phyloP scores from a whole-genome alignment of 2,329 filamentous ascomycete species.

The Fusarium redolens region DNA sequence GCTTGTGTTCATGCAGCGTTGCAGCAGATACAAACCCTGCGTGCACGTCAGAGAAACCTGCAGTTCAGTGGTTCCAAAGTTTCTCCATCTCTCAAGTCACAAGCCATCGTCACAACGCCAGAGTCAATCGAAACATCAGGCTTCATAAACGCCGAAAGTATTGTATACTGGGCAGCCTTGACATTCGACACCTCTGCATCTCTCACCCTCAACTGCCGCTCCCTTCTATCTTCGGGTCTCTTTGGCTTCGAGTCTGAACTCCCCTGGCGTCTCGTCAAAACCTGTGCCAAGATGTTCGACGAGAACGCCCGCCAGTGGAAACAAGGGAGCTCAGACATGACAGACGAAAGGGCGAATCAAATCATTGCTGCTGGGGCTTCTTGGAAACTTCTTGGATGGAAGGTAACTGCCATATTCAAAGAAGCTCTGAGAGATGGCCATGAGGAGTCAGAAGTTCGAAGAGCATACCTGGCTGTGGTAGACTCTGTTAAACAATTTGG shows the following conservation, averaged over 20 bases:
- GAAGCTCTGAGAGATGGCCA: conserved; percentile 49
- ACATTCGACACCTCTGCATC: conserved; percentile 57
- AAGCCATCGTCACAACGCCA: conserved; percentile 40
- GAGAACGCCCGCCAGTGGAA: conserved; percentile 45
- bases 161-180: conserved; percentile 55
- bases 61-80: conserved; percentile 56
- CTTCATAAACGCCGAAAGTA: conserved; percentile 53
- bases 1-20: conserved; percentile 55
- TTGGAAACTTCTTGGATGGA: conserved; percentile 50
- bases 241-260: conserved; percentile 49
- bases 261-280: conserved; percentile 45
- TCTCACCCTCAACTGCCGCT: conserved; percentile 54
- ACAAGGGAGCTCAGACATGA: conserved; percentile 42
- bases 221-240: conserved; percentile 53
- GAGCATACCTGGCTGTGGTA: conserved; percentile 41
- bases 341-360: conserved; percentile 48
- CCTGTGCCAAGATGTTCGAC: conserved; percentile 46
- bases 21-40: conserved; percentile 54
- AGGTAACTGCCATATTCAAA: conserved; percentile 48
- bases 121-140: conserved; percentile 45
- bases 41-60: conserved; percentile 53
- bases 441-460: conserved; percentile 46
- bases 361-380: conserved; percentile 45
- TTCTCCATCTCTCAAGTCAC: conserved; percentile 40
- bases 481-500: conserved; percentile 46